Conservation (phyloP, 768 basidiomycete species). For the Xerocomus spinulosus region DNA sequence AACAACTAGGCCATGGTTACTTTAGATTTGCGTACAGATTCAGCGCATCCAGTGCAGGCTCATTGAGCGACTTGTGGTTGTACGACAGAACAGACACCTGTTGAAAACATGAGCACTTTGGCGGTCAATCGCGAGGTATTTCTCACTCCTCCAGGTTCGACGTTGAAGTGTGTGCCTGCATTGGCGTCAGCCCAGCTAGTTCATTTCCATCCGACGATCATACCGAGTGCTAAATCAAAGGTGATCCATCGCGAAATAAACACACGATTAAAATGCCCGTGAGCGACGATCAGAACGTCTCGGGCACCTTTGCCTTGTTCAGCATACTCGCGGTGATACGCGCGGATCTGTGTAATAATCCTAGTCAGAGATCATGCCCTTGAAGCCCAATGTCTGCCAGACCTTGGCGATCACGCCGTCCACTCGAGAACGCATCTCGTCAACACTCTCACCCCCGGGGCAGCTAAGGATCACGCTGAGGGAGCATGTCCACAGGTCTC, state of each 20-base stretch:
- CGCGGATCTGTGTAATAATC: slow-evolving; percentile 48
- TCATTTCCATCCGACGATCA: slow-evolving; percentile 6
- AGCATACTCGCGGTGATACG: slow-evolving; percentile 65
- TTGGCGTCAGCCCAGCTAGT: slow-evolving; percentile 7
- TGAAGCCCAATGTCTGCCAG: slow-evolving; percentile 14
- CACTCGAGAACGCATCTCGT: slow-evolving; percentile 75
- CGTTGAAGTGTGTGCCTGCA: slow-evolving; percentile 71
- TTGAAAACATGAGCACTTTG: slow-evolving; percentile 4
- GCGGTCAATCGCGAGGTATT: neutral
- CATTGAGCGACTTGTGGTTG: slow-evolving; percentile 73
- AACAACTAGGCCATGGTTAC: slow-evolving; percentile 15
- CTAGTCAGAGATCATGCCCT: slow-evolving; percentile 4
- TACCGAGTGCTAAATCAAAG: slow-evolving; percentile 58
- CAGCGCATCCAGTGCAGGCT: slow-evolving; percentile 72
- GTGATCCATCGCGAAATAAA: slow-evolving; percentile 81
- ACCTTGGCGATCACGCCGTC: slow-evolving; percentile 74
- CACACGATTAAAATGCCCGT: slow-evolving; percentile 76
- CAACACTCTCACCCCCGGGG: slow-evolving; percentile 80
- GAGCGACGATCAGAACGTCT: slow-evolving; percentile 87
- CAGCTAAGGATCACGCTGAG: slow-evolving; percentile 46
- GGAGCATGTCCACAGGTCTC: neutral
- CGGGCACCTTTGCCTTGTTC: slow-evolving; percentile 63
- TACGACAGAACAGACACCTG: slow-evolving; percentile 80
- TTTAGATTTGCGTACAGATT: slow-evolving; percentile 55
- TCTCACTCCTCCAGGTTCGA: slow-evolving; percentile 78